Conservation (phyloP, 306 rosid species). For the Quercus mongolica region DNA sequence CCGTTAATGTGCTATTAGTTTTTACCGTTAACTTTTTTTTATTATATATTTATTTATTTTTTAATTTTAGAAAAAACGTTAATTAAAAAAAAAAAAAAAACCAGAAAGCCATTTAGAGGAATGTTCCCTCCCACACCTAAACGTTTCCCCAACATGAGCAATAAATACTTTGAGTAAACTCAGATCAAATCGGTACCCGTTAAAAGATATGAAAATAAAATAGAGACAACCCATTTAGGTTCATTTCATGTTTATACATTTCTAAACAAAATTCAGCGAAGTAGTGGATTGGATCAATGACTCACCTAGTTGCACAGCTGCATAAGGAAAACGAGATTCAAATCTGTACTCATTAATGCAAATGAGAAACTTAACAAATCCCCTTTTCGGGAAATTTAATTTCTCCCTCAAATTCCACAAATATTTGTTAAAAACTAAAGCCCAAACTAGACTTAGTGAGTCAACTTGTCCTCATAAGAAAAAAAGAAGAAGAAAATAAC, state of each 20-base stretch:
- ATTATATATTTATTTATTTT: too few species aligned
- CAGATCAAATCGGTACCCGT: not conserved
- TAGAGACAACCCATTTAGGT: too few species aligned
- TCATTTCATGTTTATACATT: not conserved
- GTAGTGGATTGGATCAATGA: not conserved
- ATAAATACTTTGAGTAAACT: not conserved
- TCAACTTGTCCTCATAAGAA: not conserved
- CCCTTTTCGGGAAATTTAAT: not conserved
- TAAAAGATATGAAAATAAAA: not conserved
- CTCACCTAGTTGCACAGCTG: not conserved
- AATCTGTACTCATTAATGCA: not conserved
- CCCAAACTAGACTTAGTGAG: constrained; percentile 12
- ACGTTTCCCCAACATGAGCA: not conserved
- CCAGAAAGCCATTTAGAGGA: too few species aligned
- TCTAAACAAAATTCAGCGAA: not conserved
- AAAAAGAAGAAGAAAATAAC: not conserved
- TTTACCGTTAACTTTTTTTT: too few species aligned
- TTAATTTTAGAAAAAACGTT: too few species aligned
- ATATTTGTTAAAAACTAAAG: not conserved
- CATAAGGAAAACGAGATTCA: not conserved
- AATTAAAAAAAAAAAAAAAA: too few species aligned
- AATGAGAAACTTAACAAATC: not conserved
- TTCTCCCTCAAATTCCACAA: not conserved
- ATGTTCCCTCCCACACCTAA: too few species aligned
- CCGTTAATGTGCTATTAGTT: too few species aligned